Conservation (phyloP, 2,329 filamentous ascomycete genomes). For the Niveomyces coronatus region DNA sequence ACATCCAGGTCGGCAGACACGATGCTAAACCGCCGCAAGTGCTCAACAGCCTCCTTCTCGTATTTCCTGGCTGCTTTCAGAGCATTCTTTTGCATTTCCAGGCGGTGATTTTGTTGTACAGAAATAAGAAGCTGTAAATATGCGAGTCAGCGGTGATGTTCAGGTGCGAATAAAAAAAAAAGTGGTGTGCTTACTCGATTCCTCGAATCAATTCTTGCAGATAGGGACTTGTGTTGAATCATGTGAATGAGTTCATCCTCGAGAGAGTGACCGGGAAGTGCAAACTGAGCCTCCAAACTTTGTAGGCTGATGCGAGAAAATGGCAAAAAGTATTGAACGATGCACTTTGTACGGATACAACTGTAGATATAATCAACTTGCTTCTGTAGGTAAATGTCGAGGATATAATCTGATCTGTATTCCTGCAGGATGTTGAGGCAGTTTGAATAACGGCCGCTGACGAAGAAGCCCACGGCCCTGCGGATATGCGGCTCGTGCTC, state of each 20-base stretch:
- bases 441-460: slow-evolving; percentile 76
- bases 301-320: slow-evolving; percentile 80
- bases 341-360: slow-evolving; percentile 77
- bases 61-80: slow-evolving; percentile 61
- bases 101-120: slow-evolving; percentile 54
- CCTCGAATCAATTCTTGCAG: slow-evolving; percentile 77
- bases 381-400: slow-evolving; percentile 75
- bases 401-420: slow-evolving; percentile 76
- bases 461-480: slow-evolving; percentile 81
- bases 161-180: too few relatives aligned
- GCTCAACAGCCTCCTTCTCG: slow-evolving; percentile 63
- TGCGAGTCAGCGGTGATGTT: slow-evolving; percentile 14
- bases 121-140: slow-evolving; percentile 56
- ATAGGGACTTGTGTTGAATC: slow-evolving; percentile 61
- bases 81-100: slow-evolving; percentile 58
- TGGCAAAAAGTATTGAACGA: slow-evolving; percentile 83
- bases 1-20: slow-evolving; percentile 67
- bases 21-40: slow-evolving; percentile 69
- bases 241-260: slow-evolving; percentile 67
- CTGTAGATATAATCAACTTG: slow-evolving; percentile 63
- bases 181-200: slow-evolving; percentile 51
- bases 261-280: slow-evolving; percentile 48
- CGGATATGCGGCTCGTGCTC: slow-evolving; percentile 92
- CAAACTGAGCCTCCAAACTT: slow-evolving; percentile 70
- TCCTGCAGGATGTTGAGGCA: slow-evolving; percentile 76